Evolutionary conservation across 2,329 filamentous ascomycete genomes (phyloP).

Genomic region (Botrytis fragariae): DNA sequence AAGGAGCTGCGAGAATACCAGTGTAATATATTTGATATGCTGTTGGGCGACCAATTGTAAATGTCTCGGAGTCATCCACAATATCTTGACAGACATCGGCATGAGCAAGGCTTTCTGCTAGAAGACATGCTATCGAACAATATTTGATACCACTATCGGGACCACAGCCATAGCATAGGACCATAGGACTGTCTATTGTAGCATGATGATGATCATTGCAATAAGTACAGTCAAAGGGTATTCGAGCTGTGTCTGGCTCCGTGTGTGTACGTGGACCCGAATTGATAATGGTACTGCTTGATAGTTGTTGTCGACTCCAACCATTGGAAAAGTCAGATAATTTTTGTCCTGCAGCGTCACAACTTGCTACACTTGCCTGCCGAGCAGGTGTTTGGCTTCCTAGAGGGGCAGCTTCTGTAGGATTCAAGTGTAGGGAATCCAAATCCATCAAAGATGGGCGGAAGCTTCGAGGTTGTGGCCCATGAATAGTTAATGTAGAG

Average conservation of each 20-base stretch:
- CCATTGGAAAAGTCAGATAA: constrained; percentile 7
- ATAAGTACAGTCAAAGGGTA: constrained; percentile 20
- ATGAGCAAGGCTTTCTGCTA: constrained; percentile 30
- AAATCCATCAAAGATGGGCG: neutral
- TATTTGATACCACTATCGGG: constrained; percentile 25
- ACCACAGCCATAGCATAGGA: constrained; percentile 33
- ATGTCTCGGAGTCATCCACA: constrained; percentile 10
- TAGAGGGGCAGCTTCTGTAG: too few relatives aligned
- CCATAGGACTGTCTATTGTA: constrained; percentile 19
- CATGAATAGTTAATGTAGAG: neutral
- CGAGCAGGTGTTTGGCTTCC: neutral
- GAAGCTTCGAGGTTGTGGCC: neutral
- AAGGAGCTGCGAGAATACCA: neutral
- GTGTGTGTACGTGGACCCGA: neutral
- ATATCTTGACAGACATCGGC: constrained; percentile 22
- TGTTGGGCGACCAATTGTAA: neutral
- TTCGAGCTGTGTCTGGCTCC: neutral
- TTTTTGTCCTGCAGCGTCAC: neutral
- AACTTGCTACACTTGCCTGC: neutral
- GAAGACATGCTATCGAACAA: constrained; percentile 33
- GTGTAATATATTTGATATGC: constrained; percentile 11
- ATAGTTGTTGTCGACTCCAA: constrained; percentile 13
- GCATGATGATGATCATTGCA: constrained; percentile 16
- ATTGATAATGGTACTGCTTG: neutral
- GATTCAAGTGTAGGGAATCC: neutral